A percentile compares a stretch with the other conserved stretches of the same genome.
Conservation (phyloP, 768 basidiomycete genomes). For the Podaxis sp. region DNA sequence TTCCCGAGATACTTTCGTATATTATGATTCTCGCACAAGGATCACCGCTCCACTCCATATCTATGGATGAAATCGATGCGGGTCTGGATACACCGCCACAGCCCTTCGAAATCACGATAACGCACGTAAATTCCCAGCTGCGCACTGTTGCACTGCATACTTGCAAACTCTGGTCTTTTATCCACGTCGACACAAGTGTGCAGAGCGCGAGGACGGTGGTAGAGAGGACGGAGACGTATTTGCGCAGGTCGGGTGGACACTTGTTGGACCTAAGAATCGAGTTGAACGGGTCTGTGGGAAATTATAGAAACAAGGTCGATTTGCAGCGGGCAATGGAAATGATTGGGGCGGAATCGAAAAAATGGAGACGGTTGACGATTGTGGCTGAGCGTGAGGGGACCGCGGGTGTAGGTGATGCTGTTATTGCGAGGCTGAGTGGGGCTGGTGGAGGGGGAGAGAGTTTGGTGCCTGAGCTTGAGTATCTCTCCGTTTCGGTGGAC, state of each 20-base stretch:
- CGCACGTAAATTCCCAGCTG: slow-evolving; percentile 40
- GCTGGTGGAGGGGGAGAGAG: not conserved
- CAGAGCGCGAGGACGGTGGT: slow-evolving; percentile 17
- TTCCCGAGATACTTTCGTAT: slow-evolving; percentile 10
- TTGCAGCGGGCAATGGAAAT: slow-evolving; percentile 28
- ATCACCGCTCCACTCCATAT: not conserved
- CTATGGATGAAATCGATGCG: not conserved
- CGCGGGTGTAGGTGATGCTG: not conserved
- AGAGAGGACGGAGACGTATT: slow-evolving; percentile 28
- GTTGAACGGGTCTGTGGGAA: slow-evolving; percentile 13
- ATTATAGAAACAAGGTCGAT: not conserved
- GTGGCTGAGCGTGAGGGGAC: slow-evolving; percentile 7
- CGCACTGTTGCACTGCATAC: slow-evolving; percentile 38
- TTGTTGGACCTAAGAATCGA: slow-evolving; percentile 34
- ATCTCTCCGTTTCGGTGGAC: slow-evolving; percentile 38
- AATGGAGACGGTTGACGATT: slow-evolving; percentile 36
- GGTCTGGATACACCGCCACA: not conserved
- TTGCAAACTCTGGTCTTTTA: slow-evolving; percentile 39
- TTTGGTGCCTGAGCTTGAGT: slow-evolving; percentile 33
- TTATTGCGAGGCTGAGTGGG: not conserved
- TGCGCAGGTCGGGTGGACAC: slow-evolving; percentile 33
- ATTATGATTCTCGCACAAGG: slow-evolving; percentile 22
- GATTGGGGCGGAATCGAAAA: slow-evolving; percentile 30
- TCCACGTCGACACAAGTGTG: slow-evolving; percentile 24
- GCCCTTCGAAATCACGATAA: slow-evolving; percentile 38